phyloP scores from a whole-genome alignment of 2,329 filamentous ascomycete genomes.

The Exophiala sp. region DNA sequence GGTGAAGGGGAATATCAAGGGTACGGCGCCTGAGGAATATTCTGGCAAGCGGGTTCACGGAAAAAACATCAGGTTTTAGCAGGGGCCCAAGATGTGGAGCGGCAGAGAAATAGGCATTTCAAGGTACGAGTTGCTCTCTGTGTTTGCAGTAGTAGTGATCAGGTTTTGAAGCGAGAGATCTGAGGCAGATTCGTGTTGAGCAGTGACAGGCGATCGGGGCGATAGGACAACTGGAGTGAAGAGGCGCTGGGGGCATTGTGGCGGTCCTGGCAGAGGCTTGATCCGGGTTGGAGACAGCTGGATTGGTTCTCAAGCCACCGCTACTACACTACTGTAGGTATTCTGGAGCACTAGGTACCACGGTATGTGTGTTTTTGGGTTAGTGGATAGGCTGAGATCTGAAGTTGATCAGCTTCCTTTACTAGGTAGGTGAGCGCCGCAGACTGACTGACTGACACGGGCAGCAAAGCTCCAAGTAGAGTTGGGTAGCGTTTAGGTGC shows the following conservation, averaged over 20 bases:
- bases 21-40: conserved; percentile 1
- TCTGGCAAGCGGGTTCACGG: conserved; percentile 4
- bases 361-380: neutral
- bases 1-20: conserved; percentile 2
- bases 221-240: neutral
- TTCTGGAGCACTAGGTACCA: neutral
- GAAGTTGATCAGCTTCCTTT: no score
- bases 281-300: neutral
- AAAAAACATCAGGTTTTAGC: conserved; percentile 2
- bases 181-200: neutral
- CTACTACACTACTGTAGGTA: neutral
- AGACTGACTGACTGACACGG: neutral
- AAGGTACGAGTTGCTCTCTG: no score
- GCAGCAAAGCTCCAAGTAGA: neutral
- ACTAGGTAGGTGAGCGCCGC: no score
- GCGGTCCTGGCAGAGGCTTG: neutral
- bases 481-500: neutral
- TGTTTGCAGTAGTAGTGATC: neutral
- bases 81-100: neutral
- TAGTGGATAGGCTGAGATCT: no score
- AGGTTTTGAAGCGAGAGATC: conserved; percentile 5
- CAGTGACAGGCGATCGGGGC: neutral
- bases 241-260: neutral
- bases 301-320: neutral
- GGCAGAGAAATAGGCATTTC: neutral